Conservation (phyloP, 2,329 filamentous ascomycete species). For the Xylariaceae sp. region DNA sequence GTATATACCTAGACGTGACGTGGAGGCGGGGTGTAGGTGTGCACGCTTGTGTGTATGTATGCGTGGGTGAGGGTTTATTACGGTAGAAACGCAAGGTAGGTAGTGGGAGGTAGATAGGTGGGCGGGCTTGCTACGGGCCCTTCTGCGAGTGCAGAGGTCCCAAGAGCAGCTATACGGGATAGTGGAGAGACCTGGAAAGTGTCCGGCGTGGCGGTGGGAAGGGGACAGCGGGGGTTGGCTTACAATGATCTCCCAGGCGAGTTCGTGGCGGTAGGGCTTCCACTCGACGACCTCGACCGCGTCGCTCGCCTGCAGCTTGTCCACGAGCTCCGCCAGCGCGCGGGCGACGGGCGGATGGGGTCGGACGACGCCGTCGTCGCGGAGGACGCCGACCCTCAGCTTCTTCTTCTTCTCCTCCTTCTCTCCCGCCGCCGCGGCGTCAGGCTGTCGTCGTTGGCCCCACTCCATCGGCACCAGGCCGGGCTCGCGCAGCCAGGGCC, state of each 20-base stretch:
- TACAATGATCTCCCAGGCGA: conserved; percentile 33
- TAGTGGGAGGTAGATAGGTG: not conserved
- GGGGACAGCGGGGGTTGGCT: conserved; percentile 28
- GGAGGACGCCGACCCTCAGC: conserved; percentile 34
- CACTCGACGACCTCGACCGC: conserved; percentile 51
- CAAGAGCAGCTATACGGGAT: no score
- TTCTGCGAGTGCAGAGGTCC: not conserved
- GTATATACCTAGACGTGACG: no score
- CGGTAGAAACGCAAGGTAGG: no score
- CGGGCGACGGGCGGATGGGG: conserved; percentile 46
- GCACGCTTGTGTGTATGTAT: not conserved
- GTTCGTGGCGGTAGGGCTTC: conserved; percentile 43
- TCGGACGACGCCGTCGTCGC: conserved; percentile 43
- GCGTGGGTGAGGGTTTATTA: no score
- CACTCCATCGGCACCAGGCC: conserved; percentile 15
- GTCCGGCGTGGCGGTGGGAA: no score
- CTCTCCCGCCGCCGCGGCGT: conserved; percentile 20
- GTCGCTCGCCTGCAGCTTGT: conserved; percentile 33
- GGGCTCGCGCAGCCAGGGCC: conserved; percentile 21
- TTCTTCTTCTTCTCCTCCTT: conserved; percentile 25
- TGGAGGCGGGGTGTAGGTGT: not conserved
- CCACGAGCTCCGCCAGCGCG: conserved; percentile 30
- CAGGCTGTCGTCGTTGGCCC: conserved; percentile 10
- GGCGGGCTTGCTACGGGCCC: no score
- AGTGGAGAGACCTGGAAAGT: no score